Conservation (phyloP, 768 basidiomycete species). For the Tricholoma terreum region DNA sequence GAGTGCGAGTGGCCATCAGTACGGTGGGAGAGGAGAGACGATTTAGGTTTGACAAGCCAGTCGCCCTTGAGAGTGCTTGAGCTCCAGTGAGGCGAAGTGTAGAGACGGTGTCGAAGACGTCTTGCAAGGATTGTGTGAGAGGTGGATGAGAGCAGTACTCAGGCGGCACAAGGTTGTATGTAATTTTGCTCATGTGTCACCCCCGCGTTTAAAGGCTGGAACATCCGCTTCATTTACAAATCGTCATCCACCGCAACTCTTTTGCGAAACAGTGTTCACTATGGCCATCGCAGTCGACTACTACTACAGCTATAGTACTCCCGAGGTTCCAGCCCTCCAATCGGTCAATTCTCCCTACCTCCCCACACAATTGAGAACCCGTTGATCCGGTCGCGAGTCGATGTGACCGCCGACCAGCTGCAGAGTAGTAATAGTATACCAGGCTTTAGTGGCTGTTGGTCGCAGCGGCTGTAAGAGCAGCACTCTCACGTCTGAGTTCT, state of each 20-base stretch:
- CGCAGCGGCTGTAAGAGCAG: conserved; percentile 23
- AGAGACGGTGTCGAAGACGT: not conserved
- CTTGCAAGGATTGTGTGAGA: not conserved
- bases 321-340: too few relatives aligned
- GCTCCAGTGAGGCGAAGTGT: not conserved
- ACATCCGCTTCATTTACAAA: too few relatives aligned
- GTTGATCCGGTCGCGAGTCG: too few relatives aligned
- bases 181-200: conserved; percentile 18
- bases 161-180: conserved; percentile 2
- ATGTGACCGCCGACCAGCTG: too few relatives aligned
- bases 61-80: conserved; percentile 4
- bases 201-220: conserved; percentile 11
- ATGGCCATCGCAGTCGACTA: too few relatives aligned
- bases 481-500: conserved; percentile 73
- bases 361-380: too few relatives aligned
- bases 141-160: not conserved
- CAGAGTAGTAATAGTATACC: too few relatives aligned
- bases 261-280: too few relatives aligned
- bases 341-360: too few relatives aligned
- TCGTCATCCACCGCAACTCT: too few relatives aligned
- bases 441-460: too few relatives aligned
- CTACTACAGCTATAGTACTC: too few relatives aligned
- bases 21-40: conserved; percentile 6
- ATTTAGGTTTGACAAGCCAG: not conserved
- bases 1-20: conserved; percentile 39